Conservation (phyloP, 2,329 filamentous ascomycete species). For the Colletotrichum sp. region DNA sequence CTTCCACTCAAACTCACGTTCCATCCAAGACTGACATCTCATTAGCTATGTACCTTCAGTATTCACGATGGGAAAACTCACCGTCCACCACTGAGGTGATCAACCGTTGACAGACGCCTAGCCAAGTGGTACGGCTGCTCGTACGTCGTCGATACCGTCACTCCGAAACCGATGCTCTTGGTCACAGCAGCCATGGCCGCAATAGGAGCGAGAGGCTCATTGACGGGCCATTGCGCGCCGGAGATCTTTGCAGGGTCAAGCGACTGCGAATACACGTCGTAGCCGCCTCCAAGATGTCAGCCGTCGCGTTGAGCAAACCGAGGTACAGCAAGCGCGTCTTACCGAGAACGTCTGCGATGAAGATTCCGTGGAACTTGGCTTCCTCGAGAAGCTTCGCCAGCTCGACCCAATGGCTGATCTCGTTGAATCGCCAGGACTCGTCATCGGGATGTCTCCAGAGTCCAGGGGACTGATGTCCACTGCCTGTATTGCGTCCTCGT, state of each 20-base stretch:
- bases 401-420: constrained; percentile 64
- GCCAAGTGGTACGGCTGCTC: constrained; percentile 75
- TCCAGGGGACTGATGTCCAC: constrained; percentile 52
- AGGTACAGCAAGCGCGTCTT: neutral
- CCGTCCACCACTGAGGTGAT: constrained; percentile 70
- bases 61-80: constrained; percentile 27
- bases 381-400: constrained; percentile 64
- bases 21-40: constrained; percentile 52
- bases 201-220: constrained; percentile 69
- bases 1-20: constrained; percentile 43
- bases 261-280: constrained; percentile 71
- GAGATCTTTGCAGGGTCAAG: constrained; percentile 65
- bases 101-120: constrained; percentile 67
- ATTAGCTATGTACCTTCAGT: neutral
- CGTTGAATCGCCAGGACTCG: constrained; percentile 65
- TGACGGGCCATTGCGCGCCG: constrained; percentile 74
- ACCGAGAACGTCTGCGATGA: constrained; percentile 70
- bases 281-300: constrained; percentile 51
- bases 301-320: neutral
- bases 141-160: constrained; percentile 74
- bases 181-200: constrained; percentile 75
- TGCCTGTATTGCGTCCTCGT: constrained; percentile 27
- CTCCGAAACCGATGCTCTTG: constrained; percentile 71
- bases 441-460: constrained; percentile 69
- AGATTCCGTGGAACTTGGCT: constrained; percentile 70